These are phyloP conservation scores for Acacia concinna DNA, from an alignment of 331 rosid species.

Conservation along the genomic window DNA sequence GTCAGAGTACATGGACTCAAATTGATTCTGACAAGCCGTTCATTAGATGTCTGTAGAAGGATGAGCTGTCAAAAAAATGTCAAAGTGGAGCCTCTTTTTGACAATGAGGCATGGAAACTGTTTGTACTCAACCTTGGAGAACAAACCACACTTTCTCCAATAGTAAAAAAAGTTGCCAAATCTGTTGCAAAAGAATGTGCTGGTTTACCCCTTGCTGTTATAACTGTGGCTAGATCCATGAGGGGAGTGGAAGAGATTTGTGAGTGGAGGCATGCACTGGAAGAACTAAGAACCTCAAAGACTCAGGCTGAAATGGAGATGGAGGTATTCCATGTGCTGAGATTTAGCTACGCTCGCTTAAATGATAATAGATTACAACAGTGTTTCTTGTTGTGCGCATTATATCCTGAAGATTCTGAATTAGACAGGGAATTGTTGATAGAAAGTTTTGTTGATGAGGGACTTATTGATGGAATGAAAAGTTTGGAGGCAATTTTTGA, in stretches of 20 bases:
- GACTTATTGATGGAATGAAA: slow-evolving; percentile 18
- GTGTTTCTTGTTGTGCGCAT: slow-evolving; percentile 17
- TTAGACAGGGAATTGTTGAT: slow-evolving; percentile 16
- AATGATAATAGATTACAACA: background rate
- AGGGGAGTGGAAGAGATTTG: slow-evolving; percentile 16
- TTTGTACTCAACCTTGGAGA: background rate
- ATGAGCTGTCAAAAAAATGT: slow-evolving; percentile 2
- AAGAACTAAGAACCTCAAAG: slow-evolving; percentile 5
- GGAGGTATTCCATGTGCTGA: slow-evolving; percentile 20
- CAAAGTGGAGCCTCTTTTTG: slow-evolving; percentile 31
- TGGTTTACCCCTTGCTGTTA: slow-evolving; percentile 20
- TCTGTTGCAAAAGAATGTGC: background rate
- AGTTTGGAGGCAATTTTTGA: slow-evolving; percentile 23
- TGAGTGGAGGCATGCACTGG: slow-evolving; percentile 25
- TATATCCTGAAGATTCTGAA: slow-evolving; percentile 19
- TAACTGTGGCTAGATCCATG: slow-evolving; percentile 9
- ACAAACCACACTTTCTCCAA: background rate
- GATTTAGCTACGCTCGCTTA: slow-evolving; percentile 1
- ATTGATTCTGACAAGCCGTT: slow-evolving; percentile 31
- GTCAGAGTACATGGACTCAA: slow-evolving; percentile 9
- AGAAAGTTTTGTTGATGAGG: slow-evolving; percentile 12
- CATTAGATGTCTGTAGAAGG: slow-evolving; percentile 25
- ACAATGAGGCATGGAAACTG: slow-evolving; percentile 13
- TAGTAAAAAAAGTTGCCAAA: background rate
- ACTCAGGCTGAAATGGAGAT: slow-evolving; percentile 13